A percentile compares a stretch with the other conserved stretches of the same genome.
phyloP scores from a whole-genome alignment of 345 rosid genomes.

The Brassica juncea region DNA sequence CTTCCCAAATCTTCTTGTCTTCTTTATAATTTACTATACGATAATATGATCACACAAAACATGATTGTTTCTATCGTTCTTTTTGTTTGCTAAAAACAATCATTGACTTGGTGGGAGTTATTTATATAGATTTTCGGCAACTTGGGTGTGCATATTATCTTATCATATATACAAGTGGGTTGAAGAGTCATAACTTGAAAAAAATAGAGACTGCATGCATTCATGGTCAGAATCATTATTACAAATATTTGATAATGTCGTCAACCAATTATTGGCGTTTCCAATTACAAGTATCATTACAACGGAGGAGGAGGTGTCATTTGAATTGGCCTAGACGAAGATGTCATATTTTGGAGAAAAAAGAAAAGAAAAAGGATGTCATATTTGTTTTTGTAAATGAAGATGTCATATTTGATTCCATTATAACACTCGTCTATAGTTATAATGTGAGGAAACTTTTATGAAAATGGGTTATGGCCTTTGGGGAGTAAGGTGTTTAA shows the following conservation, averaged over 20 bases:
- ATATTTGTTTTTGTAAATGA: not conserved
- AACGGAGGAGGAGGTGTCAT: not conserved
- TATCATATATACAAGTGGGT: conserved; percentile 14
- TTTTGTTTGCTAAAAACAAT: not conserved
- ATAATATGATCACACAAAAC: conserved; percentile 22
- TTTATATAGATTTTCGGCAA: conserved; percentile 12
- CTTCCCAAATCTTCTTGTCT: conserved; percentile 5
- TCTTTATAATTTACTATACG: not conserved
- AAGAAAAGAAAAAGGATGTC: too few relatives aligned
- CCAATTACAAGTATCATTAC: not conserved
- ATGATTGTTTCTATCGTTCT: not conserved
- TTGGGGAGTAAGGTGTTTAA: not conserved
- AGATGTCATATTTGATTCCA: not conserved
- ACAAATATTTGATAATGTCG: not conserved
- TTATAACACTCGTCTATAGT: not conserved
- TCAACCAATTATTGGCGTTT: conserved; percentile 9
- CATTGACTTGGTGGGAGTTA: not conserved
- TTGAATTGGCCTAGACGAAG: not conserved
- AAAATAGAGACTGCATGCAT: not conserved
- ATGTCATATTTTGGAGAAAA: not conserved
- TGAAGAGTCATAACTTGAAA: conserved; percentile 11
- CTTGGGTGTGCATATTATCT: conserved; percentile 17
- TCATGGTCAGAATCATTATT: conserved; percentile 14
- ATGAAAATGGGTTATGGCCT: not conserved
- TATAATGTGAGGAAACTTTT: not conserved